Conservation (phyloP, 2,329 filamentous ascomycete genomes). For the Alternaria ventricosa region DNA sequence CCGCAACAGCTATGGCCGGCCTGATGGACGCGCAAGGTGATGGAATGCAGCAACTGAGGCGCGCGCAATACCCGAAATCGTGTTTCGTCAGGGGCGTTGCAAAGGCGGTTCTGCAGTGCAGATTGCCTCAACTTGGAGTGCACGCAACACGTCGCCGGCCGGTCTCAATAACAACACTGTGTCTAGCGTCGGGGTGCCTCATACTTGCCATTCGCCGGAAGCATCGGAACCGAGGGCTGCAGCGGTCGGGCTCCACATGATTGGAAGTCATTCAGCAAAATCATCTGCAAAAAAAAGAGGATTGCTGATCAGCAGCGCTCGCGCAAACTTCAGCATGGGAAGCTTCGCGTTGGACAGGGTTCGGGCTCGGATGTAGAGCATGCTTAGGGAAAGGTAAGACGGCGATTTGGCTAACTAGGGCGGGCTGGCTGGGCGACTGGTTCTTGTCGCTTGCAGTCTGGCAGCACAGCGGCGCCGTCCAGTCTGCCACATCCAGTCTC, state of each 20-base stretch:
- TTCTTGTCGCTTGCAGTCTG: conserved; percentile 41
- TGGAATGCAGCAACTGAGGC: conserved; percentile 19
- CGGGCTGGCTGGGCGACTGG: conserved; percentile 21
- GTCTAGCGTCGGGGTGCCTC: conserved; percentile 26
- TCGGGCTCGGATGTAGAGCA: conserved; percentile 44
- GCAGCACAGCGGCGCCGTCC: conserved; percentile 28
- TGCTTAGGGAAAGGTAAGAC: conserved; percentile 45
- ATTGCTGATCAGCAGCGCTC: conserved; percentile 43
- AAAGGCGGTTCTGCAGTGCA: conserved; percentile 46
- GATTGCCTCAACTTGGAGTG: conserved; percentile 47
- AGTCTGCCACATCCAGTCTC: conserved; percentile 9
- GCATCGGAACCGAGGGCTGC: conserved; percentile 27
- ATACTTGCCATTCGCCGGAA: conserved; percentile 34
- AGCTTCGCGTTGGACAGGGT: conserved; percentile 45
- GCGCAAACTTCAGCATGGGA: conserved; percentile 43
- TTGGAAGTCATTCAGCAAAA: conserved; percentile 41
- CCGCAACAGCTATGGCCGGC: conserved; percentile 1
- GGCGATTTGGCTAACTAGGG: conserved; percentile 27
- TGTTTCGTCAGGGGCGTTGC: conserved; percentile 47
- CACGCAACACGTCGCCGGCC: conserved; percentile 32
- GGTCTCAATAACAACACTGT: conserved; percentile 19
- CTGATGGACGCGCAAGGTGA: conserved; percentile 12
- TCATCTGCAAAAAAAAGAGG: conserved; percentile 38
- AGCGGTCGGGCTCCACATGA: conserved; percentile 31
- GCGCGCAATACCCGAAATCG: conserved; percentile 35